phyloP scores from a whole-genome alignment of 2,329 filamentous ascomycete species.

The Trichophyton verrucosum region DNA sequence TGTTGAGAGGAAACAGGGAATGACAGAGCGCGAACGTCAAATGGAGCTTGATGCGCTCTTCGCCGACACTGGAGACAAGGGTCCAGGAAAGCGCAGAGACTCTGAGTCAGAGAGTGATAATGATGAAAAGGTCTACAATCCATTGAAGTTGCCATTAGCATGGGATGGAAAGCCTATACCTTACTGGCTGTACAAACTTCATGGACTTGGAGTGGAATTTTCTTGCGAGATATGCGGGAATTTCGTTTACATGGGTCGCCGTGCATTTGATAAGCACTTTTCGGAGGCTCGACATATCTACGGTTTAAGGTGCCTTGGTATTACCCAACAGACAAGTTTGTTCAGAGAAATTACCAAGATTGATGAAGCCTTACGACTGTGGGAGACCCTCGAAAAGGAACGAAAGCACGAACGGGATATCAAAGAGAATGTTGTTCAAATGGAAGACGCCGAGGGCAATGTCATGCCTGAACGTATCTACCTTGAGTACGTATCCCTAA shows the following conservation, averaged over 20 bases:
- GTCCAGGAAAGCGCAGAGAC: constrained; percentile 33
- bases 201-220: constrained; percentile 89
- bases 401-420: constrained; percentile 64
- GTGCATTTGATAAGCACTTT: constrained; percentile 97
- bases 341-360: constrained; percentile 93
- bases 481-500: constrained; percentile 47
- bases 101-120: constrained; percentile 54
- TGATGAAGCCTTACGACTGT: constrained; percentile 73
- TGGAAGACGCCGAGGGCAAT: constrained; percentile 95
- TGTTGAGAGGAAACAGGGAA: constrained; percentile 89
- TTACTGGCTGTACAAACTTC: constrained; percentile 96
- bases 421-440: constrained; percentile 81
- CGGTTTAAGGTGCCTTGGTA: constrained; percentile 83
- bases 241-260: constrained; percentile 94
- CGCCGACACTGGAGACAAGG: constrained; percentile 42
- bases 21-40: constrained; percentile 92
- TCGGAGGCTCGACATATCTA: constrained; percentile 88
- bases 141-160: constrained; percentile 82
- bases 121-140: constrained; percentile 88
- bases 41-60: constrained; percentile 86
- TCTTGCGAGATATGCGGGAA: constrained; percentile 95
- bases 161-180: constrained; percentile 99
- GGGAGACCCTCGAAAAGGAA: constrained; percentile 85
- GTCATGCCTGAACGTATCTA: constrained; percentile 99
- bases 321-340: constrained; percentile 68